Evolutionary conservation across 768 basidiomycete genomes (phyloP), one percentile per base, ranked within the genome.

Genomic region (Tylopilus sp.): DNA sequence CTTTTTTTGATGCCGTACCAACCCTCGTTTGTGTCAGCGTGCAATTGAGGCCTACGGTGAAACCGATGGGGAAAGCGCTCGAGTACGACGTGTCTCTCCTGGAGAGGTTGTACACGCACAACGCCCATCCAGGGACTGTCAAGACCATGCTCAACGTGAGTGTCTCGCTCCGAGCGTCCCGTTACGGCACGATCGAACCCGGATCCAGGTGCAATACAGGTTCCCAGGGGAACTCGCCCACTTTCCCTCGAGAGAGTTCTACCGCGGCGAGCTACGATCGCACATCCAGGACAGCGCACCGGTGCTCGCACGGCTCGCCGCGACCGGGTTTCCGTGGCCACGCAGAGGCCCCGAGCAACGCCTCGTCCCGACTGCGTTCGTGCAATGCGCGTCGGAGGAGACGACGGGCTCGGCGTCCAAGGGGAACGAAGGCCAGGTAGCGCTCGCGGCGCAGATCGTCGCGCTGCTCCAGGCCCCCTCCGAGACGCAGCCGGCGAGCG

Each of bases 191-290:
- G 6, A 4, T 4, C 24, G 6, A 14, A 21, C 43, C 29, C 42
- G 14, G 26, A 6, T 6, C 19, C 21, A 80, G 78, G 68, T 84
- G 1, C 85, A 86, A 64, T 87, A 87, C 63, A 79, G 85, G 3
- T 86, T 84, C 50, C 81, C 84, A 0, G 64, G 69, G 44, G 78
- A 77, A 36, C 74, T 86, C 2, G 84, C 83, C 29, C 65, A 63
- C 3, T 86, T 87, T 55, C 85, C 86, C 0, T 86, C 85, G 0
- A 59, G 63, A 10, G 81, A 83, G 57, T 87, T 87, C 59, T 86
- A 87, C 61, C 74, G 84, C 47, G 76, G 75, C 9, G 71, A 74
- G 26, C 68, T 87, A 2, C 70, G 59, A 50, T 82, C 83, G 0
- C 76, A 78, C 7, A 74, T 78, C 22, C 57, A 62, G 6, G 70